Percentiles rank a stretch among this genome's conserved stretches.
phyloP scores from a whole-genome alignment of 768 basidiomycete species.

The Russula olivacea region DNA sequence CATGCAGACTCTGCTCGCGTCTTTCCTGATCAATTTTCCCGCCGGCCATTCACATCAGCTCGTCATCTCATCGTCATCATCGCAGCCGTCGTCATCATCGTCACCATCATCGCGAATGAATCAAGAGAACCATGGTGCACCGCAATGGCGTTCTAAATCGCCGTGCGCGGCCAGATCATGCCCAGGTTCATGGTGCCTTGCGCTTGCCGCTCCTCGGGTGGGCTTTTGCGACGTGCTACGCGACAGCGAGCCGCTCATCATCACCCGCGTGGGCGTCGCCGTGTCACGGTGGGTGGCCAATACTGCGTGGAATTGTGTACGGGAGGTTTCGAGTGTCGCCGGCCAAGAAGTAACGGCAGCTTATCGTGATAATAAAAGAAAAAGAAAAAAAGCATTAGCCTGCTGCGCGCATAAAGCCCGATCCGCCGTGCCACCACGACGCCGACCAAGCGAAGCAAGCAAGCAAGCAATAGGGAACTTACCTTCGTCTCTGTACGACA shows the following conservation, averaged over 20 bases:
- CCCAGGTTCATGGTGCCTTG: background rate
- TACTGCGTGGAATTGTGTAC: background rate
- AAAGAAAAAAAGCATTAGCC: background rate
- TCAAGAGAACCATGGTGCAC: slow-evolving; percentile 21
- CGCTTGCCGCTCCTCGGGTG: background rate
- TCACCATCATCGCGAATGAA: background rate
- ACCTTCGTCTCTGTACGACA: slow-evolving; percentile 13
- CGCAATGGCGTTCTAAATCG: slow-evolving; percentile 19
- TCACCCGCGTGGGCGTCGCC: background rate
- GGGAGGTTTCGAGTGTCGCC: background rate
- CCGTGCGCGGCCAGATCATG: slow-evolving; percentile 10
- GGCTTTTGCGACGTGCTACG: background rate
- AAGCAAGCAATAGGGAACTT: background rate
- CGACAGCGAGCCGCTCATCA: background rate
- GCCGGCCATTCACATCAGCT: background rate
- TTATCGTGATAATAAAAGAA: background rate
- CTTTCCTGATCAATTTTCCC: background rate
- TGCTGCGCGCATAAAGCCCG: slow-evolving; percentile 1
- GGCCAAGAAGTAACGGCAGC: slow-evolving; percentile 1
- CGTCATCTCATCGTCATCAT: background rate
- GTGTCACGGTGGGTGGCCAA: background rate
- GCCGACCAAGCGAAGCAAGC: background rate
- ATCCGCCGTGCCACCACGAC: background rate
- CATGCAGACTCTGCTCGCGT: background rate
- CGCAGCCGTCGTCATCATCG: background rate